These are phyloP conservation scores for Funneliformis geosporum DNA, from an alignment of 192 early-diverging fungal genomes.

Conservation along the genomic window DNA sequence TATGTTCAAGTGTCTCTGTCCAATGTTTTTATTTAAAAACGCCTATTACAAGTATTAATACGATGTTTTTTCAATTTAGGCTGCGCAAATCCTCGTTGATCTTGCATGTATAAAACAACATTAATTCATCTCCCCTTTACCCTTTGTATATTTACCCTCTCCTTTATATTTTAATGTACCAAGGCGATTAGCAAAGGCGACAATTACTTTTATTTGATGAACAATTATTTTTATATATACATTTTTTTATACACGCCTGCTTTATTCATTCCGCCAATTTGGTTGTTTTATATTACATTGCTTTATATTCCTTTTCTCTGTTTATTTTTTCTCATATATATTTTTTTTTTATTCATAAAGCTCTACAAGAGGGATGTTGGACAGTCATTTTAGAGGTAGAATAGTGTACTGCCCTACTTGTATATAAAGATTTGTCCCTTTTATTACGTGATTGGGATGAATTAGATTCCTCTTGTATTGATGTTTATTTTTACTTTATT, in stretches of 20 bases:
- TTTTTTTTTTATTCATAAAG: not conserved
- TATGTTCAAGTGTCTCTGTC: not conserved
- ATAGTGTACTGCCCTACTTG: slow-evolving; percentile 7
- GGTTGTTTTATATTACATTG: slow-evolving; percentile 15
- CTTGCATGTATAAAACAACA: slow-evolving; percentile 36
- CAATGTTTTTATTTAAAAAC: not conserved
- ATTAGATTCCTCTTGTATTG: slow-evolving; percentile 14
- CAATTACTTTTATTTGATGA: not conserved
- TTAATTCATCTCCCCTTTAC: slow-evolving; percentile 21
- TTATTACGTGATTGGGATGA: not conserved
- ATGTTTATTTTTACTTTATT: not conserved
- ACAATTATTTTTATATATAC: not conserved
- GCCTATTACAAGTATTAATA: not conserved
- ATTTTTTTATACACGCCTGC: not conserved
- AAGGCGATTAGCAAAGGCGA: not conserved
- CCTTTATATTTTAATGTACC: slow-evolving; percentile 2
- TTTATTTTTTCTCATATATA: not conserved
- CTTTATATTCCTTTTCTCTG: not conserved
- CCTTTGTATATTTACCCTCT: slow-evolving; percentile 19
- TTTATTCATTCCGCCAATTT: not conserved
- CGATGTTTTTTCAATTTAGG: slow-evolving; percentile 1
- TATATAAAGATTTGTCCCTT: slow-evolving; percentile 7
- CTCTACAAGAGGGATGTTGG: slow-evolving; percentile 4
- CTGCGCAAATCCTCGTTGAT: slow-evolving; percentile 34
- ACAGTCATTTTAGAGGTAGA: slow-evolving; percentile 13